Conservation (phyloP, 2,329 filamentous ascomycete species). For the Parafenestella ontariensis region DNA sequence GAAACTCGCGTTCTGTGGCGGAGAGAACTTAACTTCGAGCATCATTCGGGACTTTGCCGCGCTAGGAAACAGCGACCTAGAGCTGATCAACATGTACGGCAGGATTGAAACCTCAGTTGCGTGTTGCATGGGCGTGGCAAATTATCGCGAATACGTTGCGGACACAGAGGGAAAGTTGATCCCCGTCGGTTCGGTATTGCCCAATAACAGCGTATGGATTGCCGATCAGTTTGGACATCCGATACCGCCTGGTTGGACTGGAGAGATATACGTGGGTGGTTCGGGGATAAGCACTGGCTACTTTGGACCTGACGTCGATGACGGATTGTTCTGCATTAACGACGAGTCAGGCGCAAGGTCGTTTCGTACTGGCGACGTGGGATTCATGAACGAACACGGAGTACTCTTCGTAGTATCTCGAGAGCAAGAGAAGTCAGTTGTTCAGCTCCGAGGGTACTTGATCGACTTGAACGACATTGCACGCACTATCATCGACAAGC, state of each 20-base stretch:
- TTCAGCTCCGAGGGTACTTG: not conserved
- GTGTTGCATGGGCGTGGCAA: constrained; percentile 1
- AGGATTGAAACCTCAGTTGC: not conserved
- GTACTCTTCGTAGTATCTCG: not conserved
- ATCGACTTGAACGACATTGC: too few relatives aligned
- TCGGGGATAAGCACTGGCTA: not conserved
- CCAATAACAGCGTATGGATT: not conserved
- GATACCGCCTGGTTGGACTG: constrained; percentile 2
- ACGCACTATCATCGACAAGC: too few relatives aligned
- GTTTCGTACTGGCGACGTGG: not conserved
- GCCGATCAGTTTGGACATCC: not conserved
- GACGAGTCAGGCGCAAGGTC: too few relatives aligned
- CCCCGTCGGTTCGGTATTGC: not conserved
- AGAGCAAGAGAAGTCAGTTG: not conserved
- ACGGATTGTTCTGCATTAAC: not conserved
- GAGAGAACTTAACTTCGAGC: constrained; percentile 1
- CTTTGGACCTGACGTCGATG: not conserved
- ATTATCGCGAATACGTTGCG: not conserved
- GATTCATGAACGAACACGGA: not conserved
- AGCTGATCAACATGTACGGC: not conserved
- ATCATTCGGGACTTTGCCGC: not conserved
- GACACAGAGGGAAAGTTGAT: constrained; percentile 3
- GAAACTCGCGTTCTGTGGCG: not conserved
- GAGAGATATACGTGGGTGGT: constrained; percentile 1
- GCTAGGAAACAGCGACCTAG: not conserved